phyloP scores from a whole-genome alignment of 139 green algal species.

The Volvox africanus region DNA sequence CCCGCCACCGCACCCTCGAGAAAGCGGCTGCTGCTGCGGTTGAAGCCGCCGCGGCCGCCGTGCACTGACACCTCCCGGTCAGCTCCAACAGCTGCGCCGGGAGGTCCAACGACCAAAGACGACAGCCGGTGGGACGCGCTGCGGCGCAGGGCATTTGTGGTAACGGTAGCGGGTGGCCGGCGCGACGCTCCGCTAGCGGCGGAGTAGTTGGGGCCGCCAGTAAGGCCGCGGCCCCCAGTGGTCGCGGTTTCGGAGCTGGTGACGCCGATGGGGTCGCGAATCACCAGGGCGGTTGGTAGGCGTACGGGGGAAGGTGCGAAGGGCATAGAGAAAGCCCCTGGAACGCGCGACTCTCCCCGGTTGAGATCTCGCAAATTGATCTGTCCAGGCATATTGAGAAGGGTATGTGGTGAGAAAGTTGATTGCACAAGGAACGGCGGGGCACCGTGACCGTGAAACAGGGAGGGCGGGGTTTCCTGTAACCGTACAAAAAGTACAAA shows the following conservation, averaged over 20 bases:
- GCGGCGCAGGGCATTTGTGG: background rate
- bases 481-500: too few species aligned
- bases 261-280: background rate
- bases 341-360: constrained; percentile 3
- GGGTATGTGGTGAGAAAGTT: too few species aligned
- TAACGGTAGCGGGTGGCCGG: background rate
- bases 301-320: background rate
- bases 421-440: too few species aligned
- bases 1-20: constrained; percentile 30
- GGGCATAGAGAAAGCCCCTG: background rate
- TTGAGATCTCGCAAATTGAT: constrained; percentile 22
- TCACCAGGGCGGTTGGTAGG: constrained; percentile 19
- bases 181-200: background rate
- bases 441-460: too few species aligned
- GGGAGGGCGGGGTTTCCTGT: too few species aligned
- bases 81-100: background rate
- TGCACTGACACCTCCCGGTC: background rate
- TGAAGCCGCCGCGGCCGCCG: background rate
- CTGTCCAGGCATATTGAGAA: background rate
- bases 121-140: background rate
- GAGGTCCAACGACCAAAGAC: background rate
- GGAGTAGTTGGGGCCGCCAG: background rate
- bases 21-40: constrained; percentile 16
- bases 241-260: background rate
- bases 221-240: background rate